Conservation (phyloP, 2,329 filamentous ascomycete species). For the Epichloe hybrida region DNA sequence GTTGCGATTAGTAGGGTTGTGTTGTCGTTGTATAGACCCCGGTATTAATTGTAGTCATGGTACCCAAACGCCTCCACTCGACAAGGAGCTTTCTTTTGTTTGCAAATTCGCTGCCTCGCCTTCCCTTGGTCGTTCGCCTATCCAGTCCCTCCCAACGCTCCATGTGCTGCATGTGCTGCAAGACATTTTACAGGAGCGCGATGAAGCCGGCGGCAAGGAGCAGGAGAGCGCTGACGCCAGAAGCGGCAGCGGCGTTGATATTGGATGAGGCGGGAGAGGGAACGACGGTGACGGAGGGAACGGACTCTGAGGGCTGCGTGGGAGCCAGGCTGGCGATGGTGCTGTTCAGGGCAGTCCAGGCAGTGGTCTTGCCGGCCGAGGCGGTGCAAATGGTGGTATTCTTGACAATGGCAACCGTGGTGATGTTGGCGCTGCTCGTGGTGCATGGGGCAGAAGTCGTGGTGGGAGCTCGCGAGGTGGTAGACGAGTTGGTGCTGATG, state of each 20-base stretch:
- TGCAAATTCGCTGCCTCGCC: not conserved
- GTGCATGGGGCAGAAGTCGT: slow-evolving; percentile 14
- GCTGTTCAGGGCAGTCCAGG: slow-evolving; percentile 19
- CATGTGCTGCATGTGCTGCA: not conserved
- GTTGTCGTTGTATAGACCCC: slow-evolving; percentile 4
- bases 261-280: slow-evolving; percentile 11
- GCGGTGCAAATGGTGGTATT: not conserved
- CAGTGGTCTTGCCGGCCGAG: slow-evolving; percentile 13
- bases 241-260: slow-evolving; percentile 17
- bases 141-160: not conserved
- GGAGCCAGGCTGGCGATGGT: slow-evolving; percentile 16
- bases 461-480: slow-evolving; percentile 13
- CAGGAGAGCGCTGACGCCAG: slow-evolving; percentile 23
- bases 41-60: slow-evolving; percentile 3
- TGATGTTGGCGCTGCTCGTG: slow-evolving; percentile 10
- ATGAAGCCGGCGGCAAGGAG: slow-evolving; percentile 22
- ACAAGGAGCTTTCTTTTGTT: slow-evolving; percentile 8
- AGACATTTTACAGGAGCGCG: slow-evolving; percentile 19
- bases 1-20: slow-evolving; percentile 12
- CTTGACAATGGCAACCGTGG: slow-evolving; percentile 8
- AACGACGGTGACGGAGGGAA: slow-evolving; percentile 7
- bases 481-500: slow-evolving; percentile 10
- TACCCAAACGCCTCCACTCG: slow-evolving; percentile 12
- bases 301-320: slow-evolving; percentile 12
- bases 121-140: too few species aligned